phyloP scores from a whole-genome alignment of 345 rosid species.

The Eucalyptus erythrocorys region DNA sequence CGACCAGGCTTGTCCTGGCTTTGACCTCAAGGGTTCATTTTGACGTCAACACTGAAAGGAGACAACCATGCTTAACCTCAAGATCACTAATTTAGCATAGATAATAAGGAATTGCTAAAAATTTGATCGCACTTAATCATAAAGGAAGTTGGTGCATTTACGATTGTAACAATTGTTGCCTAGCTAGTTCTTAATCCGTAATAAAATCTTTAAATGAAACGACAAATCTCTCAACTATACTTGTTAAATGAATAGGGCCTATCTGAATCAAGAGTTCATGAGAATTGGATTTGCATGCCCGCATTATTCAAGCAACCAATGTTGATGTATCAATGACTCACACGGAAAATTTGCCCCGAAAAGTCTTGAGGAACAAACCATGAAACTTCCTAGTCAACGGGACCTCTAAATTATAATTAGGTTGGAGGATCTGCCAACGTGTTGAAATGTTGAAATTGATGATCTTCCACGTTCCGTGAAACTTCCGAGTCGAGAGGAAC shows the following conservation, averaged over 20 bases:
- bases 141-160: too few relatives aligned
- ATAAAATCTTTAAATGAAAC: too few relatives aligned
- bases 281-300: neutral
- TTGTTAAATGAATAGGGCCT: too few relatives aligned
- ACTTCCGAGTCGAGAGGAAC: neutral
- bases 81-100: too few relatives aligned
- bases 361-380: neutral
- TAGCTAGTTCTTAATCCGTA: too few relatives aligned
- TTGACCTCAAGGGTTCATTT: neutral
- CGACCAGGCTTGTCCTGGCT: too few relatives aligned
- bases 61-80: neutral
- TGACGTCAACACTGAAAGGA: neutral
- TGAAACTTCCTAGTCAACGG: neutral
- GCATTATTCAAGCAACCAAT: neutral
- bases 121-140: too few relatives aligned
- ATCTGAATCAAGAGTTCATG: too few relatives aligned
- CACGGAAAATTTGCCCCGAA: neutral
- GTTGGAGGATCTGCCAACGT: neutral
- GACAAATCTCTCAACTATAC: too few relatives aligned
- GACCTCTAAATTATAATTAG: neutral
- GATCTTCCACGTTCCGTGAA: neutral
- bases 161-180: too few relatives aligned
- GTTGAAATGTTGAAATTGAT: neutral
- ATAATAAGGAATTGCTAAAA: too few relatives aligned
- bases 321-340: neutral